A percentile compares a stretch with the other conserved stretches of the same genome.
Conservation (phyloP, 2,329 filamentous ascomycete species). For the Xylaria sp. region DNA sequence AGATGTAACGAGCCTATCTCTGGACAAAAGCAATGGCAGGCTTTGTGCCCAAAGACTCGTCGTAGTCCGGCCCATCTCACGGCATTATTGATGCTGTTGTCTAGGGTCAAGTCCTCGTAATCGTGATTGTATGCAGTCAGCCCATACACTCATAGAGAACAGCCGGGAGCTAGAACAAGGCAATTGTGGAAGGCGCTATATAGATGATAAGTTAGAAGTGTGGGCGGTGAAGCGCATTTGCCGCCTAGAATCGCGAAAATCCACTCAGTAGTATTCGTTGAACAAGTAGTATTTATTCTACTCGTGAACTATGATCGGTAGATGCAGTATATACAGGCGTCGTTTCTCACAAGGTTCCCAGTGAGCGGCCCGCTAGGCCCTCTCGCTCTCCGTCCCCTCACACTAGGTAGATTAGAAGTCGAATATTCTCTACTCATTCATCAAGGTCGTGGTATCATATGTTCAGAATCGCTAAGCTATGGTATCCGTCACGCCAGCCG, state of each 20-base stretch:
- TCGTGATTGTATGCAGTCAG: background rate
- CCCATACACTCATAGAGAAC: background rate
- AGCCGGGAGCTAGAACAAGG: background rate
- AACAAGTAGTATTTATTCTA: slow-evolving; percentile 10
- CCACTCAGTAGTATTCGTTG: background rate
- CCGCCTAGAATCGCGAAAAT: too few relatives aligned
- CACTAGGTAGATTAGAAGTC: slow-evolving; percentile 7
- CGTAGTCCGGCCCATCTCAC: background rate
- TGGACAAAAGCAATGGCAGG: background rate
- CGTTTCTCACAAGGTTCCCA: background rate
- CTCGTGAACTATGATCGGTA: slow-evolving; percentile 18
- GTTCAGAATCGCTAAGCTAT: slow-evolving; percentile 31
- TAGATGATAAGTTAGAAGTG: background rate
- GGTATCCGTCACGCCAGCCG: slow-evolving; percentile 15
- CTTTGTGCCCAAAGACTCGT: background rate
- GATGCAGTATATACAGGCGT: slow-evolving; percentile 28
- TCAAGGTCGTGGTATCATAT: slow-evolving; percentile 29
- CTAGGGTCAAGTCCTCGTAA: background rate
- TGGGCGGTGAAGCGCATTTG: background rate
- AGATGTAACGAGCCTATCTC: too few relatives aligned
- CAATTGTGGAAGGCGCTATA: background rate
- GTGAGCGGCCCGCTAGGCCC: background rate
- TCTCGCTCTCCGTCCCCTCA: background rate
- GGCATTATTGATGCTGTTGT: background rate
- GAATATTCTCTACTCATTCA: slow-evolving; percentile 18